A percentile compares a stretch with the other conserved stretches of the same genome.
phyloP scores from a whole-genome alignment of 1,139 yeast genomes.

The Nakaseomyces kungkrabaensis region DNA sequence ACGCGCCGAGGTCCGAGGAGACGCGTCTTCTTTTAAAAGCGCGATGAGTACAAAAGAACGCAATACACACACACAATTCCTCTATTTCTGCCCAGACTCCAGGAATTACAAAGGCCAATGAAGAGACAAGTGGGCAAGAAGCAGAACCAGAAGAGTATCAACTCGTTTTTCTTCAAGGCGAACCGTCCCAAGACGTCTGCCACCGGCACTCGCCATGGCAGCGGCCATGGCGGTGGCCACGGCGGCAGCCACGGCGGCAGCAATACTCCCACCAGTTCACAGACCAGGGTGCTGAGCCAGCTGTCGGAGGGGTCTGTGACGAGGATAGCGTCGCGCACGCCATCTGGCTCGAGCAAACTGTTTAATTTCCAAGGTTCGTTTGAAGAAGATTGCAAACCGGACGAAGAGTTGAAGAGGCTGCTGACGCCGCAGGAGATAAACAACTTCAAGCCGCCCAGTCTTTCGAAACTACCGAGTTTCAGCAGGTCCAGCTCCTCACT shows the following conservation, averaged over 20 bases:
- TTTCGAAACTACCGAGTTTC: conserved; percentile 8
- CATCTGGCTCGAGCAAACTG: conserved; percentile 1
- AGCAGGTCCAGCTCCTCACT: conserved; percentile 7
- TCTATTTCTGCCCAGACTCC: too few relatives aligned
- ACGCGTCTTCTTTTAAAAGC: too few relatives aligned
- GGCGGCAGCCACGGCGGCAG: neutral
- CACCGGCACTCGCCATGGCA: too few relatives aligned
- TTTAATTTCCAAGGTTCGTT: conserved; percentile 28
- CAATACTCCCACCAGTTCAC: neutral
- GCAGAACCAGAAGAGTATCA: neutral
- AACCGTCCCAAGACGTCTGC: neutral
- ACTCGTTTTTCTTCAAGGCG: conserved; percentile 2
- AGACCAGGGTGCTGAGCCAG: neutral
- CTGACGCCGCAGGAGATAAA: conserved; percentile 17
- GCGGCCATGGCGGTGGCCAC: too few relatives aligned
- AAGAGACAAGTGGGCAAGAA: neutral
- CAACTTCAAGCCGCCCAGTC: conserved; percentile 16
- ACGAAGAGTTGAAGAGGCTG: conserved; percentile 16
- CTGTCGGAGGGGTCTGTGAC: neutral
- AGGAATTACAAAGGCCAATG: neutral
- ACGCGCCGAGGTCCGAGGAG: too few relatives aligned
- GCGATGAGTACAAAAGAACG: too few relatives aligned
- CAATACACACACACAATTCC: too few relatives aligned
- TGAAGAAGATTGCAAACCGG: conserved; percentile 21
- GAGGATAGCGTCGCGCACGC: neutral